phyloP scores from a whole-genome alignment of 23 red algal species.

The Pyropia yezoensis region DNA sequence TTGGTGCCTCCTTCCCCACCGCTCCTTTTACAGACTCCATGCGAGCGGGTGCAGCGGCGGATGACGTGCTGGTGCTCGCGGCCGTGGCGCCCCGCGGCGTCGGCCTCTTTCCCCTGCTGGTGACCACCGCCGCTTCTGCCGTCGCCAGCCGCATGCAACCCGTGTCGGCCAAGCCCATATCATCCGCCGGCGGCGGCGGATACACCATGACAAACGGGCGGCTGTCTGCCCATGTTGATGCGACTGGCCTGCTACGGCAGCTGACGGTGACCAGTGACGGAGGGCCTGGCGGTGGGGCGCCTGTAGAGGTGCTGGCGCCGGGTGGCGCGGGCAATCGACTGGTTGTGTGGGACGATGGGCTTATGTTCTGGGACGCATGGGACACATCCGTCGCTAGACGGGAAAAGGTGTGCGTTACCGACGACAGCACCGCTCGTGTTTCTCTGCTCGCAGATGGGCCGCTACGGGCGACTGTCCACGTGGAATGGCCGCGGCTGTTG shows the following conservation, averaged over 20 bases:
- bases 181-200: not conserved
- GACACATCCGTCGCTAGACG: slow-evolving; percentile 42
- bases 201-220: slow-evolving; percentile 15
- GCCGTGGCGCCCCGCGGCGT: too few species aligned
- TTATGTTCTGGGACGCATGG: slow-evolving; percentile 67
- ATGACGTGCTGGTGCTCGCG: too few species aligned
- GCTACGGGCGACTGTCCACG: slow-evolving; percentile 23
- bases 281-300: not conserved
- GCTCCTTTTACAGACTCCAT: too few species aligned
- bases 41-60: too few species aligned
- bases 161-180: not conserved
- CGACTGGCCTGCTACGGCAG: slow-evolving; percentile 9
- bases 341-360: slow-evolving; percentile 67
- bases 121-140: not conserved
- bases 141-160: not conserved
- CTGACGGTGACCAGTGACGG: not conserved
- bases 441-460: slow-evolving; percentile 37
- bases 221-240: not conserved
- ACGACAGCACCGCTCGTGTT: slow-evolving; percentile 10
- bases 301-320: not conserved
- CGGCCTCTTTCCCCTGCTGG: too few species aligned
- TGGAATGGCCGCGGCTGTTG: slow-evolving; percentile 25
- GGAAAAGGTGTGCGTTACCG: slow-evolving; percentile 47
- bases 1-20: too few species aligned
- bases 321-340: slow-evolving; percentile 31